Evolutionary conservation across 1,284 basidiomycete genomes (phyloP).

Genomic region (Caloboletus firmus): DNA sequence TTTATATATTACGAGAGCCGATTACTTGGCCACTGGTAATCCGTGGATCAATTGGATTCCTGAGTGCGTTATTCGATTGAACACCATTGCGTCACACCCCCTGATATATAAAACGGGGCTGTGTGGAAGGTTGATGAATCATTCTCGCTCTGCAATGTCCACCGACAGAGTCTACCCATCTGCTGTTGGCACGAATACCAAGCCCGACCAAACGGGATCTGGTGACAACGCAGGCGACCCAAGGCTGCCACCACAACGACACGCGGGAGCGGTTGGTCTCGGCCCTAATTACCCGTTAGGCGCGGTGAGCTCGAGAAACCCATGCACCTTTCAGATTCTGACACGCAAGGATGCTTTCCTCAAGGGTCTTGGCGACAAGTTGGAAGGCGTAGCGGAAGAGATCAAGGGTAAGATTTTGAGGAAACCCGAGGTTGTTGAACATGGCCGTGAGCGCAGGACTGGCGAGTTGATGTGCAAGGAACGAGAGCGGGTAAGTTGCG

Average conservation of each 20-base stretch:
- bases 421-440: conserved; percentile 46
- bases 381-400: conserved; percentile 51
- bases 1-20: no score
- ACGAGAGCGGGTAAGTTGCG: conserved; percentile 37
- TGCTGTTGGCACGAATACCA: neutral
- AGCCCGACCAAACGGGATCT: neutral
- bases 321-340: neutral
- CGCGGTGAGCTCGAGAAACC: conserved; percentile 13
- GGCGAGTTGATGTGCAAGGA: conserved; percentile 51
- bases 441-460: conserved; percentile 47
- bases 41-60: neutral
- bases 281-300: conserved; percentile 24
- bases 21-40: no score
- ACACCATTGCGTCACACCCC: conserved; percentile 1
- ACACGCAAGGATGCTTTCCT: neutral
- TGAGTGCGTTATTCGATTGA: neutral
- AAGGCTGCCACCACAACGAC: conserved; percentile 19
- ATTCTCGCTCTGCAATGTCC: conserved; percentile 12
- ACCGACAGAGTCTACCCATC: conserved; percentile 8
- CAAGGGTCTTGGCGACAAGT: conserved; percentile 45
- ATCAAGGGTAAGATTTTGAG: conserved; percentile 49
- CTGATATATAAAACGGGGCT: neutral
- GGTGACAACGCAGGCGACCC: neutral
- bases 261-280: conserved; percentile 21
- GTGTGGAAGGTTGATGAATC: neutral